These are phyloP conservation scores for Neurospora sp. DNA, from an alignment of 495 filamentous ascomycete species.

Conservation along the genomic window DNA sequence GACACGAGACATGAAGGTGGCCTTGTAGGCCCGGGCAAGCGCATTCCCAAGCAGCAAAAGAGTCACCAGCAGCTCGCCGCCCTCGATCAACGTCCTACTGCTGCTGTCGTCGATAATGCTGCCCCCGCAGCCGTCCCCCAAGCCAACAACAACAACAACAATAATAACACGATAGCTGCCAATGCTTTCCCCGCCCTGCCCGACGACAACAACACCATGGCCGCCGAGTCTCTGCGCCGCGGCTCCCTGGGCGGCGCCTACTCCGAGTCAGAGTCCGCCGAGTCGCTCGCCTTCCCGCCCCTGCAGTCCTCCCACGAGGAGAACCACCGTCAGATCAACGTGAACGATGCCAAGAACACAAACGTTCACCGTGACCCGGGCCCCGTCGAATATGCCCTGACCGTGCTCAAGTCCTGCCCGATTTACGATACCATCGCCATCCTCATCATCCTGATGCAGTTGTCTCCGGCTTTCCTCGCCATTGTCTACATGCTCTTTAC, in stretches of 20 bases:
- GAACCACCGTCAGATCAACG: slow-evolving; percentile 50
- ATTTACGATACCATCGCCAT: slow-evolving; percentile 95
- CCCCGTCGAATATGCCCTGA: slow-evolving; percentile 63
- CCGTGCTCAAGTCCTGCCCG: slow-evolving; percentile 83
- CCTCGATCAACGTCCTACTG: slow-evolving; percentile 7
- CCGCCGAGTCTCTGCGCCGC: slow-evolving; percentile 29
- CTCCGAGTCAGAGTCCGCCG: slow-evolving; percentile 41
- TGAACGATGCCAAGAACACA: slow-evolving; percentile 57
- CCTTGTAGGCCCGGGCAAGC: slow-evolving; percentile 73
- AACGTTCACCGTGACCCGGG: slow-evolving; percentile 52
- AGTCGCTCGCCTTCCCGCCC: slow-evolving; percentile 29
- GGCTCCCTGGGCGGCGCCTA: slow-evolving; percentile 32
- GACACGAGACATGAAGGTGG: slow-evolving; percentile 86
- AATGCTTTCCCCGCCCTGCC: slow-evolving; percentile 27
- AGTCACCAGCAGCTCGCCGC: slow-evolving; percentile 37
- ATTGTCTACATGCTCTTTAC: slow-evolving; percentile 91
- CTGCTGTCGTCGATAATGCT: slow-evolving; percentile 19
- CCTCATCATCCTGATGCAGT: slow-evolving; percentile 90
- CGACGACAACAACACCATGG: slow-evolving; percentile 32
- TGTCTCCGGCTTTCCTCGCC: slow-evolving; percentile 85
- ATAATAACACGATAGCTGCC: slow-evolving; percentile 2
- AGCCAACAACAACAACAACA: neutral
- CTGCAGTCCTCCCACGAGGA: slow-evolving; percentile 30
- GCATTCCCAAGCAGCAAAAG: slow-evolving; percentile 44
- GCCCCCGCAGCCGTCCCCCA: slow-evolving; percentile 27